Evolutionary conservation across 495 filamentous ascomycete species (phyloP), one percentile per base, ranked within the genome.

Genomic region (Lophium mytilinum): DNA sequence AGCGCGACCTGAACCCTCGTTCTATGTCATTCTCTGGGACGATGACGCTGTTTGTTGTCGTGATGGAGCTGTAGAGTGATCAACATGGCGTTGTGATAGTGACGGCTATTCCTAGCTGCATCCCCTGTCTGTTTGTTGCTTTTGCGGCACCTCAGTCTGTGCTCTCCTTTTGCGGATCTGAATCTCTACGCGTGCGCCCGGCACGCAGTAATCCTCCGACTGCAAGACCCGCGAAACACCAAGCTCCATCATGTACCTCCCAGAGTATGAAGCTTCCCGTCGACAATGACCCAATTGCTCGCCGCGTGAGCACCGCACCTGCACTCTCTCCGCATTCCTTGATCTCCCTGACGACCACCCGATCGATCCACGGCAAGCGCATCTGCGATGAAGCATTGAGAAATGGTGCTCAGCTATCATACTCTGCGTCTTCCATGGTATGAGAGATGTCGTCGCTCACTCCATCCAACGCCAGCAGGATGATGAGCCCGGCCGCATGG

Each of bases 391-490:
- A 53, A 21, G 30, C 15, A 30, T 45, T 34, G 56, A 42, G 58
- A 57, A 71, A 18, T 39, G n/a, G 36, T 53, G 39, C 37, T 33
- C 21, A 56, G 50, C 43, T 62, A 36, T 52, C 54, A 60, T 43
- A 47, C 19, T 36, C 66, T 52, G 46, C 66, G 61, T 47, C 52
- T 53, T 61, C 61, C 49, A n/a, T 60, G 57, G 60, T 53, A 63
- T 19, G 48, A 53, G 47, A 54, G 49, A 68, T 65, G 67, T 60
- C 68, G 67, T 57, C 68, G 57, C 63, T 66, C 59, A 62, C 63
- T 40, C 63, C 63, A 41, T 76, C 76, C 61, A 78, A 78, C 73
- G 71, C 71, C 63, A 30, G 24, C 24, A 61, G 72, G 66, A 73
- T 69, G 63, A 73, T 69, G 63, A 72, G 71, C 51, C 72, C 72